Evolutionary conservation across 225 moss, liverwort and hornwort genomes (phyloP).

Genomic region (Bryoerythrophyllum caledonicum): DNA sequence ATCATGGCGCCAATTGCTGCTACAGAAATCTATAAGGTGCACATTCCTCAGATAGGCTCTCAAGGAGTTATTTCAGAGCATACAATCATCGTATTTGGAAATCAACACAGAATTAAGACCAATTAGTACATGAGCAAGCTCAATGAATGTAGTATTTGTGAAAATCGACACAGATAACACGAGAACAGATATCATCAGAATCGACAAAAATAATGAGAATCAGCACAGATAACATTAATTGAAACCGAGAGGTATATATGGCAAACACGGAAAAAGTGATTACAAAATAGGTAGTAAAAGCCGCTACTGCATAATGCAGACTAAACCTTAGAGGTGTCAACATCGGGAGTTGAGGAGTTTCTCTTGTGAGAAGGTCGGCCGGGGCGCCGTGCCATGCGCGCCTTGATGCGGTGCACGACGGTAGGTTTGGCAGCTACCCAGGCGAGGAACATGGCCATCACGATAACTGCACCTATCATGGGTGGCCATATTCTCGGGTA

Average conservation of each 20-base stretch:
- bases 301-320: neutral
- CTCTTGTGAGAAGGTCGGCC: constrained; percentile 57
- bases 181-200: too few species aligned
- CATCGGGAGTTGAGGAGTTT: constrained; percentile 37
- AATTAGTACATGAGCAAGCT: neutral
- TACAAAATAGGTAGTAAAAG: neutral
- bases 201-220: neutral
- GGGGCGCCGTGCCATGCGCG: constrained; percentile 47
- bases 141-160: neutral
- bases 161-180: neutral
- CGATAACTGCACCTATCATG: constrained; percentile 58
- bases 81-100: too few species aligned
- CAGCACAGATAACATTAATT: neutral
- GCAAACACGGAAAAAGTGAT: neutral
- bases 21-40: neutral
- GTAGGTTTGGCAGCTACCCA: constrained; percentile 69
- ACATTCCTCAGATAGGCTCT: neutral
- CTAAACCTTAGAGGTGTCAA: constrained; percentile 32
- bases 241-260: too few species aligned
- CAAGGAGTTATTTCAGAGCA: neutral
- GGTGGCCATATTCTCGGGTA: constrained; percentile 59
- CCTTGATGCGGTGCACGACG: constrained; percentile 51
- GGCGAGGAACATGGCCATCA: constrained; percentile 53
- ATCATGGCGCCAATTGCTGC: constrained; percentile 15
- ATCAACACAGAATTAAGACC: neutral